Conservation (phyloP, 208 protist species). For the Crithidia mellificae region DNA sequence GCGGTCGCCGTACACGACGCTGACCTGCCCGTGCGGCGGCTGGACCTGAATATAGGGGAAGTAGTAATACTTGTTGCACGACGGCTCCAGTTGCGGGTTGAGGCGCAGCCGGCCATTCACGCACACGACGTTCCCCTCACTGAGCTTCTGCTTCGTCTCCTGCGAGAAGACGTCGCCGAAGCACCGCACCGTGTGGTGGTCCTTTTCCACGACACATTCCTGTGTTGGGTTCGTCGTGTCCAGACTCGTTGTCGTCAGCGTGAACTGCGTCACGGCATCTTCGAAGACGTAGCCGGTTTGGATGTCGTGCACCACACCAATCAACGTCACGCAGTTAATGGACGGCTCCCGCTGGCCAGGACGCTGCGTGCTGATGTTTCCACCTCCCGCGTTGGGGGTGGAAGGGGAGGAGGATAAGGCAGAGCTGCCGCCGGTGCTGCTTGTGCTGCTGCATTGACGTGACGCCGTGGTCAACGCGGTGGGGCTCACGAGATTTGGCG, state of each 20-base stretch:
- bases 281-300: slow-evolving; percentile 91
- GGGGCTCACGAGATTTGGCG: no score
- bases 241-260: slow-evolving; percentile 86
- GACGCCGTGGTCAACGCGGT: not conserved
- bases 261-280: slow-evolving; percentile 91
- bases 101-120: slow-evolving; percentile 86
- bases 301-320: slow-evolving; percentile 91
- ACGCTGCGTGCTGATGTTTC: slow-evolving; percentile 15
- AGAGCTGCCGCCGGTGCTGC: not conserved
- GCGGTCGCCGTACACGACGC: slow-evolving; percentile 79
- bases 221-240: slow-evolving; percentile 73
- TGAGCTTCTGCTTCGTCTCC: slow-evolving; percentile 70
- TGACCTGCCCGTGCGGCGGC: slow-evolving; percentile 87
- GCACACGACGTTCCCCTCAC: slow-evolving; percentile 86
- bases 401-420: not conserved
- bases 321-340: slow-evolving; percentile 88
- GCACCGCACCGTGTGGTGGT: slow-evolving; percentile 91
- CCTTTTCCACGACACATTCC: slow-evolving; percentile 89
- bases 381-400: not conserved
- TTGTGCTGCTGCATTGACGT: slow-evolving; percentile 16
- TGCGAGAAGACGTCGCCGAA: slow-evolving; percentile 88
- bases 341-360: slow-evolving; percentile 34
- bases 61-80: slow-evolving; percentile 91
- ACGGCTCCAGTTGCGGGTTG: slow-evolving; percentile 88
- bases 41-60: slow-evolving; percentile 91